phyloP scores from a whole-genome alignment of 495 filamentous ascomycete species.

The Pyronema domesticum region DNA sequence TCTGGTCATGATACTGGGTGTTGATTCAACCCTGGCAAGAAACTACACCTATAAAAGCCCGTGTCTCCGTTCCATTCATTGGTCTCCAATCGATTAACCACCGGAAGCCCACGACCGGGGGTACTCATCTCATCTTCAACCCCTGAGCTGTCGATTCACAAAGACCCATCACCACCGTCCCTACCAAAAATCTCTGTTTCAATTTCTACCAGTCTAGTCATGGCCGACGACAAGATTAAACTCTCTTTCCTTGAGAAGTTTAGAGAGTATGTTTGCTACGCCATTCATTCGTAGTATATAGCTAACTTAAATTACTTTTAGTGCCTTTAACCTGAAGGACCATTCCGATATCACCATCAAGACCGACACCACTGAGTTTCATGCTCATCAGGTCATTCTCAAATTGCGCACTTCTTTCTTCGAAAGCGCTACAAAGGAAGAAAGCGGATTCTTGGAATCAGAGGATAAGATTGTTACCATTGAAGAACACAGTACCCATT shows the following conservation, averaged over 20 bases:
- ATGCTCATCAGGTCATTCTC: background rate
- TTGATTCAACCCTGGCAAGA: too few relatives aligned
- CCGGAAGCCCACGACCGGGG: too few relatives aligned
- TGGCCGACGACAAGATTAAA: background rate
- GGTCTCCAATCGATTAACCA: too few relatives aligned
- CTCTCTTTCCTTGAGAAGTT: background rate
- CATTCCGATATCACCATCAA: background rate
- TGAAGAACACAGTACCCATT: background rate
- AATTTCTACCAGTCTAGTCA: background rate
- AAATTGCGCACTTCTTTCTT: constrained; percentile 2
- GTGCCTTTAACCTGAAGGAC: background rate
- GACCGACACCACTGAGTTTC: background rate
- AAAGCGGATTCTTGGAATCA: background rate
- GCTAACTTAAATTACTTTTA: background rate
- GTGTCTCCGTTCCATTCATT: too few relatives aligned
- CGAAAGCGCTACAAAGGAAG: background rate
- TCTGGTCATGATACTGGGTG: too few relatives aligned
- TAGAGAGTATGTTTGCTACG: background rate
- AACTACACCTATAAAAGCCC: too few relatives aligned
- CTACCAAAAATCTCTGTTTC: too few relatives aligned
- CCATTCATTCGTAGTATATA: background rate
- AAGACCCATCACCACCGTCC: too few relatives aligned
- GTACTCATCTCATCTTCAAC: too few relatives aligned
- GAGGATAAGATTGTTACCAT: background rate
- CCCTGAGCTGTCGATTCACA: too few relatives aligned